Evolutionary conservation across 306 rosid genomes (phyloP).

Genomic region (Fragaria vesca): DNA sequence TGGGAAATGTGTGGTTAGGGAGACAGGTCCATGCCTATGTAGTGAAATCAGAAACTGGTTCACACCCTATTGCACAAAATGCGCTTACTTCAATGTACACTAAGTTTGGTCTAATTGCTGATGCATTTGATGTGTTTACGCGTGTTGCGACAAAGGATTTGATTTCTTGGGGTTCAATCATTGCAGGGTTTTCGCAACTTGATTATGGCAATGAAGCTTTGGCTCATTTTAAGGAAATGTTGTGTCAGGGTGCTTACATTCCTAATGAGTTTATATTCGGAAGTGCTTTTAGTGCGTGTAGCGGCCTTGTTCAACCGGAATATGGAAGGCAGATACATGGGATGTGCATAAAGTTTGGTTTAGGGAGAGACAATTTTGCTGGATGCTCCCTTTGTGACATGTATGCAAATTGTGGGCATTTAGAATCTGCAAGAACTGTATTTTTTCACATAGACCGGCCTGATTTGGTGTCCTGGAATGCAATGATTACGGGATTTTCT

Average conservation of each 20-base stretch:
- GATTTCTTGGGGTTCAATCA: conserved; percentile 78
- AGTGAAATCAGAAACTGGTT: conserved; percentile 50
- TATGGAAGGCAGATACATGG: conserved; percentile 75
- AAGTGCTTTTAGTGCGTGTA: conserved; percentile 71
- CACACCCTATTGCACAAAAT: conserved; percentile 54
- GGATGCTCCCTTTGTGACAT: conserved; percentile 84
- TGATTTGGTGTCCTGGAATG: conserved; percentile 78
- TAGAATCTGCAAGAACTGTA: conserved; percentile 45
- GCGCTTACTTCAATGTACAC: conserved; percentile 78
- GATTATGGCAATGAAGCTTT: conserved; percentile 66
- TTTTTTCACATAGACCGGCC: conserved; percentile 57
- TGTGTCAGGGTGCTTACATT: conserved; percentile 44
- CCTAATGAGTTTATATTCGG: conserved; percentile 73
- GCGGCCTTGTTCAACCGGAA: conserved; percentile 51
- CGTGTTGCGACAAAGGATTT: conserved; percentile 55
- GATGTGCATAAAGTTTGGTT: conserved; percentile 57
- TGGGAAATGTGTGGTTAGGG: conserved; percentile 48
- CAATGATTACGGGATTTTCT: conserved; percentile 64
- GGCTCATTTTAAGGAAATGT: conserved; percentile 56
- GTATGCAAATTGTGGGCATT: conserved; percentile 64
- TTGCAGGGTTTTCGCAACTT: conserved; percentile 65
- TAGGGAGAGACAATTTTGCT: conserved; percentile 53
- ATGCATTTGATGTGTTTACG: conserved; percentile 54
- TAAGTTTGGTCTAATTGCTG: conserved; percentile 46
- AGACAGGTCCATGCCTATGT: conserved; percentile 65